phyloP scores from a whole-genome alignment of 148 eudicot species.

The Chenopodium berlandieri region DNA sequence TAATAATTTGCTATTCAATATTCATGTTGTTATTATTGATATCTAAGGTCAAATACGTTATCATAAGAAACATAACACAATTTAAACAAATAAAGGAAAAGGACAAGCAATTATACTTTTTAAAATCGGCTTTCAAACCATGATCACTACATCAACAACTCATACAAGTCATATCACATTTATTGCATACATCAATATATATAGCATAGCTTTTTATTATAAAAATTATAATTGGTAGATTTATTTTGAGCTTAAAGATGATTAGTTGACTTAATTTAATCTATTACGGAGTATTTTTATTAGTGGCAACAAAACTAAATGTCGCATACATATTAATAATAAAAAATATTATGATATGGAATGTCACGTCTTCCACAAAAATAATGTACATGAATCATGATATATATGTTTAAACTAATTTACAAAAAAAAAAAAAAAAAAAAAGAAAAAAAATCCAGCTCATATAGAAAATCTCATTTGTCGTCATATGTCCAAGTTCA shows the following conservation, averaged over 20 bases:
- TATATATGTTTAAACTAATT: too few relatives aligned
- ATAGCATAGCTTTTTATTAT: background rate
- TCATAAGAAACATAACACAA: too few relatives aligned
- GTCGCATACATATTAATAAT: background rate
- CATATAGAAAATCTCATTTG: conserved; percentile 16
- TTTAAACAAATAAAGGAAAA: background rate
- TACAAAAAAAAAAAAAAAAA: too few relatives aligned
- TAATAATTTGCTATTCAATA: too few relatives aligned
- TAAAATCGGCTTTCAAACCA: background rate
- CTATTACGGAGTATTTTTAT: too few relatives aligned
- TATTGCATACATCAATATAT: background rate
- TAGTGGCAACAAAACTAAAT: background rate
- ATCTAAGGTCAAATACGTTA: background rate
- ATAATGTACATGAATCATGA: background rate
- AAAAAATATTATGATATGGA: background rate
- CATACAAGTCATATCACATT: background rate
- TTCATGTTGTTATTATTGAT: too few relatives aligned
- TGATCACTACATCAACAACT: background rate
- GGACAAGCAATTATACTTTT: background rate
- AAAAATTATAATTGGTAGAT: background rate
- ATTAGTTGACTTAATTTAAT: conserved; percentile 1
- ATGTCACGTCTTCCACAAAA: background rate
- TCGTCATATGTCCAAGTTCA: conserved; percentile 13
- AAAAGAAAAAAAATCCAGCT: background rate
- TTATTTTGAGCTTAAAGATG: background rate